These are phyloP conservation scores for Aureobasidium sp. DNA, from an alignment of 2,329 filamentous ascomycete genomes.

Conservation along the genomic window DNA sequence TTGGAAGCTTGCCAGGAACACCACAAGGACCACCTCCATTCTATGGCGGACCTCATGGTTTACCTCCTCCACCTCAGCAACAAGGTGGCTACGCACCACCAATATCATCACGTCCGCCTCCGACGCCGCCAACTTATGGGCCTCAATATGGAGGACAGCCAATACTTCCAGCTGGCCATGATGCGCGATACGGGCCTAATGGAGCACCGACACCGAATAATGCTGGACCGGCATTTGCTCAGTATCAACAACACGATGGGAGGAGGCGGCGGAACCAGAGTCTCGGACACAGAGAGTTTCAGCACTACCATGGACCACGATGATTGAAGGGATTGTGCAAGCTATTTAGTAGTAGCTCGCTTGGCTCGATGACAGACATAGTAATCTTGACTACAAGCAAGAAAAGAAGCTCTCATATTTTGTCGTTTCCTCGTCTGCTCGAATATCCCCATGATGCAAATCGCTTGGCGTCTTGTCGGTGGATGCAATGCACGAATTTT, in stretches of 20 bases:
- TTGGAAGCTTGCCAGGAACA: background rate
- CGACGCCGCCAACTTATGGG: constrained; percentile 25
- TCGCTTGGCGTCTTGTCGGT: no score
- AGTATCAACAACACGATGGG: constrained; percentile 17
- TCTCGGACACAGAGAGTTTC: constrained; percentile 12
- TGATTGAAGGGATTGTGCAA: background rate
- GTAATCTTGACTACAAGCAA: constrained; percentile 6
- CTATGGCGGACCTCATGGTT: background rate
- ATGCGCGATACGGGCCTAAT: constrained; percentile 21
- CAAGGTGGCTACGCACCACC: constrained; percentile 5
- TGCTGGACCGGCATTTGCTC: constrained; percentile 17
- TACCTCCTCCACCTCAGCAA: constrained; percentile 5
- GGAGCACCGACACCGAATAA: background rate
- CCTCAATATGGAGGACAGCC: constrained; percentile 36
- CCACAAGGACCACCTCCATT: constrained; percentile 10
- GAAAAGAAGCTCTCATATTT: background rate
- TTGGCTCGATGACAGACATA: background rate
- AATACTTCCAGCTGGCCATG: constrained; percentile 34
- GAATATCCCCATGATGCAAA: no score
- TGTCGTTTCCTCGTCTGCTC: background rate
- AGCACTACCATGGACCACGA: constrained; percentile 15
- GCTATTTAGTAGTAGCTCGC: background rate
- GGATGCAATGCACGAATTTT: no score
- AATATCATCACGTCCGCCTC: constrained; percentile 20
- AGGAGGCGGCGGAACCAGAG: constrained; percentile 7